Percentiles rank a stretch among this genome's conserved stretches.
Evolutionary conservation across 2,329 filamentous ascomycete species (phyloP).

Genomic region (Aureobasidium sp.): DNA sequence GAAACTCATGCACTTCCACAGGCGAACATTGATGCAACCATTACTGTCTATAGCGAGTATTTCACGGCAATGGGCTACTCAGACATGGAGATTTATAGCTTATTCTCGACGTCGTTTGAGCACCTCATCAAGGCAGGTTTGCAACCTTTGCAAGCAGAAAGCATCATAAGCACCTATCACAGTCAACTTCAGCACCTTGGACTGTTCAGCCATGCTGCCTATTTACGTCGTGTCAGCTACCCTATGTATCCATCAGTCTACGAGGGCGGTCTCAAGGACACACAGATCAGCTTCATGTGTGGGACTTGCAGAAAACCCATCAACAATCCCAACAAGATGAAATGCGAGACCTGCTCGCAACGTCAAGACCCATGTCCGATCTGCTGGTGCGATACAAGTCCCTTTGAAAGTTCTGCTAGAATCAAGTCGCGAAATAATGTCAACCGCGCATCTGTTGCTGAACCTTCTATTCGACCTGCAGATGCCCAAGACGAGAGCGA

Average conservation of each 20-base stretch:
- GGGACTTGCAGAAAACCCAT: conserved; percentile 51
- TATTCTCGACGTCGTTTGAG: conserved; percentile 35
- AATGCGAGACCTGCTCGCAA: conserved; percentile 45
- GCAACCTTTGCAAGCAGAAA: conserved; percentile 47
- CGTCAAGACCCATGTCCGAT: conserved; percentile 38
- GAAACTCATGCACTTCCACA: conserved; percentile 32
- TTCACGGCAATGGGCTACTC: conserved; percentile 33
- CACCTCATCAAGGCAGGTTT: conserved; percentile 39
- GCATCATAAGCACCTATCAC: conserved; percentile 52
- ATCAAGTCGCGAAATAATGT: conserved; percentile 24
- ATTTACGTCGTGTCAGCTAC: conserved; percentile 50
- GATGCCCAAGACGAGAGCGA: background rate
- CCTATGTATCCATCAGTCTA: conserved; percentile 51
- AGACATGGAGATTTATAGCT: conserved; percentile 33
- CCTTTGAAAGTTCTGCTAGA: conserved; percentile 30
- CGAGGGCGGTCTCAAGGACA: conserved; percentile 50
- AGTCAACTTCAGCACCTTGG: conserved; percentile 44
- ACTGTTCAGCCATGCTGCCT: conserved; percentile 47
- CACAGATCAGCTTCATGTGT: conserved; percentile 48
- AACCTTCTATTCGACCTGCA: background rate
- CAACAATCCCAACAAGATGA: conserved; percentile 45
- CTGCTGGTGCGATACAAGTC: conserved; percentile 39
- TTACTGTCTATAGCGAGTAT: conserved; percentile 35
- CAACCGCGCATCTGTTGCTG: conserved; percentile 5
- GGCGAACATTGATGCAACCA: conserved; percentile 28